Evolutionary conservation across 805 yeast species (phyloP).

Genomic region (Debaryomyces hansenii): DNA sequence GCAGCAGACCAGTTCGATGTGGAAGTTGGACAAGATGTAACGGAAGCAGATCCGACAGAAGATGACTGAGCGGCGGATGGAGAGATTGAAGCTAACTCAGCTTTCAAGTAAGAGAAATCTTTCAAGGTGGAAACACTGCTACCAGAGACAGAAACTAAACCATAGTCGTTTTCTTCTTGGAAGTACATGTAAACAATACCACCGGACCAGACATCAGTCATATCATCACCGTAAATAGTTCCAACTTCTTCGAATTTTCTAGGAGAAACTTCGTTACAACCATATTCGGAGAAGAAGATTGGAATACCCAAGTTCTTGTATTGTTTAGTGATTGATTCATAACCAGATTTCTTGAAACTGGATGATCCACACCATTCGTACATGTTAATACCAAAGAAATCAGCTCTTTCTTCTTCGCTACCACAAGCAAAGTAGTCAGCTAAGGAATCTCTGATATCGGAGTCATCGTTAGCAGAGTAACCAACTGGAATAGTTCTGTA

Average conservation of each 20-base stretch:
- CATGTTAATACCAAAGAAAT: conserved; percentile 87
- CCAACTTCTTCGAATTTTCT: conserved; percentile 73
- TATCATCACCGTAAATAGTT: conserved; percentile 59
- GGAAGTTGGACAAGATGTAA: conserved; percentile 36
- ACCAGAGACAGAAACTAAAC: conserved; percentile 59
- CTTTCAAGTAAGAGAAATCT: conserved; percentile 64
- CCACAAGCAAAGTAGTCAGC: conserved; percentile 83
- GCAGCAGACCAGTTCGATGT: conserved; percentile 38
- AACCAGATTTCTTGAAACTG: conserved; percentile 61
- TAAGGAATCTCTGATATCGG: conserved; percentile 59
- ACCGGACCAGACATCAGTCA: conserved; percentile 88
- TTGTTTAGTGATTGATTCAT: conserved; percentile 60
- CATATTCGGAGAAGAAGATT: conserved; percentile 78
- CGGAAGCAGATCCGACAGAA: conserved; percentile 23
- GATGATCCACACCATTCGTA: conserved; percentile 85
- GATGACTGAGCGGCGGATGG: conserved; percentile 24
- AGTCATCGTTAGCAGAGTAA: conserved; percentile 78
- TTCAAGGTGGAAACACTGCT: conserved; percentile 55
- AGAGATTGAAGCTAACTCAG: conserved; percentile 52
- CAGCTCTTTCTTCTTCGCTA: conserved; percentile 60
- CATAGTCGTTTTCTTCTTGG: conserved; percentile 73
- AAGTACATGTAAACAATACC: conserved; percentile 88
- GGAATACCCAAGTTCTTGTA: conserved; percentile 70
- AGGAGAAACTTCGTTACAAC: conserved; percentile 70
- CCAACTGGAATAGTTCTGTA: conserved; percentile 78